Base-by-base conservation (phyloP, 2,329 filamentous ascomycete genomes). In the Nothophaeocryptopus gaeumannii region DNA sequence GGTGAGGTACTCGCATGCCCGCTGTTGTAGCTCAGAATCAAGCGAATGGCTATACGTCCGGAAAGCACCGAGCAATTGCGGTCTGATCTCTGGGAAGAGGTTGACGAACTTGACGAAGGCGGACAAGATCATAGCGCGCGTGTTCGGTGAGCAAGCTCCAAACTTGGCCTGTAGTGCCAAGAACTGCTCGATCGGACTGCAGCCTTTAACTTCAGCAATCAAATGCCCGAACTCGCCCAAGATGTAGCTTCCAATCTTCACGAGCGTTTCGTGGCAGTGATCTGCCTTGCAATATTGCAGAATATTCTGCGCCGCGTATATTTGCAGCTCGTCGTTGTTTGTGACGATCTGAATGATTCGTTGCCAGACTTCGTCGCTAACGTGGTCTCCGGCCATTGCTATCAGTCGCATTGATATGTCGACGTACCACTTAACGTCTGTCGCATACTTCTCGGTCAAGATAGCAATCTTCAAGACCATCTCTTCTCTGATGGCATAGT, bases 401-500 rank as follows among this genome's bases (percentile, higher is more conserved):
- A 99, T 91, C 45, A 99, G 80, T 48, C 92, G 84, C 59, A 99
- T 78, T 9, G 93, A 96, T 60, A 97, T 96, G 67, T 99, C 92
- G 55, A 99, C 95, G 70, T 99, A 99, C 93, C 93, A 99, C 74
- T 97, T 92, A 14, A 96, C 89, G 65, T 99, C 93, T 0, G 91
- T 96, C 16, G 93, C 93, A 68, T 99, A 99, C 68, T 97, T 97
- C 69, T 99, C 93, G 0, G 95, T 97, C 58, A 99, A 72, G 64
- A 99, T 99, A 45, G 93, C 93, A 71, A 99, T 96, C 74, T 99
- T 99, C 56, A 99, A 78, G 3, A 97, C 93, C 93, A 99, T 99
- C 70, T 99, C 93, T 73, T 99, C 95, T 56, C 95, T 84, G 63
- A 99, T 96, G 5, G 92, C 92, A 70, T 96, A 99, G 70, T 99